Evolutionary conservation across 2,329 filamentous ascomycete genomes (phyloP).

Genomic region (Fusarium sp.): DNA sequence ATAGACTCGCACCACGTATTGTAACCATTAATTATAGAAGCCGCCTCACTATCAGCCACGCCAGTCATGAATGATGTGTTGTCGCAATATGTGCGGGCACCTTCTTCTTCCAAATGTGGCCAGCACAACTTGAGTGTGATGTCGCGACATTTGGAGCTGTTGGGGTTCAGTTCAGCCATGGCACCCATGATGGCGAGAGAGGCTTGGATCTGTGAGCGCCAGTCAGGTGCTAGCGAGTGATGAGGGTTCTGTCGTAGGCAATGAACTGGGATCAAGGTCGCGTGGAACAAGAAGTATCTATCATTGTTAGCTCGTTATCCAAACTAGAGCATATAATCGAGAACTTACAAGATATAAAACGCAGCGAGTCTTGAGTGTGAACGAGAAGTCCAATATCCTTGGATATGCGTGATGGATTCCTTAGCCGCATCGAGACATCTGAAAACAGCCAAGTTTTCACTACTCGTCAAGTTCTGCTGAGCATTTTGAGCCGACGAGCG

Average conservation of each 20-base stretch:
- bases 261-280: conserved; percentile 34
- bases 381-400: conserved; percentile 27
- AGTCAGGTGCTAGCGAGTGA: conserved; percentile 24
- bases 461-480: conserved; percentile 30
- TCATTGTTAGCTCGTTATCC: neutral
- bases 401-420: conserved; percentile 22
- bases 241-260: conserved; percentile 28
- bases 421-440: conserved; percentile 32
- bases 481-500: conserved; percentile 11
- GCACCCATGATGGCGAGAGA: conserved; percentile 34
- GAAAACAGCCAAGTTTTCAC: conserved; percentile 29
- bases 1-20: conserved; percentile 40
- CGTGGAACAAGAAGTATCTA: conserved; percentile 34
- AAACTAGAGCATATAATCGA: rapidly evolving
- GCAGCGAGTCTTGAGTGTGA: conserved; percentile 30
- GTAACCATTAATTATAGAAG: conserved; percentile 38
- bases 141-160: conserved; percentile 41
- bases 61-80: conserved; percentile 22
- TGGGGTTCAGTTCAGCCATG: conserved; percentile 39
- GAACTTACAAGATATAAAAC: conserved; percentile 32
- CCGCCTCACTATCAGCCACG: conserved; percentile 32
- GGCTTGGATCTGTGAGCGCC: conserved; percentile 36
- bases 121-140: conserved; percentile 41
- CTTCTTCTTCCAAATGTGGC: conserved; percentile 33
- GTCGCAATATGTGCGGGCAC: conserved; percentile 14